phyloP scores from a whole-genome alignment of 2,329 filamentous ascomycete genomes.

The Fusarium concolor region DNA sequence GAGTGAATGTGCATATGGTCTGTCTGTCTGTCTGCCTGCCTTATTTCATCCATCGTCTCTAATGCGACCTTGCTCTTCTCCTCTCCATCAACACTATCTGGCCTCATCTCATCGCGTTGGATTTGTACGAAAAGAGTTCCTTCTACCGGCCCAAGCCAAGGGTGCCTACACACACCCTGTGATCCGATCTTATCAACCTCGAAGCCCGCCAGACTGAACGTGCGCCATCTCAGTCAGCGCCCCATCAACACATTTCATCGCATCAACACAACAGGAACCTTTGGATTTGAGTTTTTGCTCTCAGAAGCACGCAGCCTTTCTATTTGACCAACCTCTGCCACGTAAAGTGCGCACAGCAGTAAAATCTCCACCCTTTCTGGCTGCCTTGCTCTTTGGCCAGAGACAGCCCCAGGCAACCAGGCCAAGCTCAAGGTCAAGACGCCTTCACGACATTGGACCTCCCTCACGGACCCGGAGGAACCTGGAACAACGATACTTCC shows the following conservation, averaged over 20 bases:
- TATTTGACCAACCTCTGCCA: slow-evolving; percentile 17
- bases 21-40: not conserved
- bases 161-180: not conserved
- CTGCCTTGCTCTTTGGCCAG: slow-evolving; percentile 7
- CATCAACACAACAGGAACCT: slow-evolving; percentile 7
- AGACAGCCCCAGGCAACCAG: slow-evolving; percentile 33
- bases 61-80: not conserved
- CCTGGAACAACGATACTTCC: slow-evolving; percentile 34
- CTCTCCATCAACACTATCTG: not conserved
- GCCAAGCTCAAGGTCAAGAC: slow-evolving; percentile 32
- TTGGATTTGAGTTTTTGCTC: slow-evolving; percentile 31
- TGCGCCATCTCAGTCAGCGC: slow-evolving; percentile 23
- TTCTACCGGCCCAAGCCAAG: not conserved
- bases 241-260: slow-evolving; percentile 11
- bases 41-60: slow-evolving; percentile 9
- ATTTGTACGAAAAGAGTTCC: not conserved
- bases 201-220: not conserved
- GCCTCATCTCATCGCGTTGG: not conserved
- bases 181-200: slow-evolving; percentile 19
- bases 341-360: slow-evolving; percentile 10
- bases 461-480: slow-evolving; percentile 26
- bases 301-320: slow-evolving; percentile 1
- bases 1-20: slow-evolving; percentile 12
- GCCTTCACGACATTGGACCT: slow-evolving; percentile 19
- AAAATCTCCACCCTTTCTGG: slow-evolving; percentile 22